These are phyloP conservation scores for Pholiota molesta DNA, from an alignment of 768 basidiomycete genomes.

Conservation along the genomic window DNA sequence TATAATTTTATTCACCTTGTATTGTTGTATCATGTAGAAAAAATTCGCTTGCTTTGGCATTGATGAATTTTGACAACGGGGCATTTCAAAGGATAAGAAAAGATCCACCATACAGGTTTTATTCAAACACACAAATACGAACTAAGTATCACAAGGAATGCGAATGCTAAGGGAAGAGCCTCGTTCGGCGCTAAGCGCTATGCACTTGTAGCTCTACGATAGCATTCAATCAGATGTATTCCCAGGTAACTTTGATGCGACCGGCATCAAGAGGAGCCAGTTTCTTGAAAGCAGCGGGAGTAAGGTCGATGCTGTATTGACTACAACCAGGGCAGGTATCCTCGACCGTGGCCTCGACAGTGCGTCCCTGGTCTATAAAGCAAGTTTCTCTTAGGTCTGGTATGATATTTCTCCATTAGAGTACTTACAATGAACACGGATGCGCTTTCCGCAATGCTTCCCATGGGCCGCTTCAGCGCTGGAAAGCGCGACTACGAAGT, in stretches of 20 bases:
- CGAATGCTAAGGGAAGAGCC: too few relatives aligned
- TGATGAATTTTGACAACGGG: too few relatives aligned
- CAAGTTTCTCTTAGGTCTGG: background rate
- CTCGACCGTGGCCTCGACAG: background rate
- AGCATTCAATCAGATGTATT: background rate
- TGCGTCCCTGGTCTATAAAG: background rate
- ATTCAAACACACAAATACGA: too few relatives aligned
- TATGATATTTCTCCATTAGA: too few relatives aligned
- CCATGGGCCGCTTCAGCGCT: background rate
- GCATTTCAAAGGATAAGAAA: too few relatives aligned
- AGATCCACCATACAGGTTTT: too few relatives aligned
- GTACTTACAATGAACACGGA: background rate
- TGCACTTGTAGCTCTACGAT: too few relatives aligned
- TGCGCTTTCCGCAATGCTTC: background rate
- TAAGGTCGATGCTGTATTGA: background rate
- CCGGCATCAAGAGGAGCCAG: slow-evolving; percentile 1
- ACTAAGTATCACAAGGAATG: too few relatives aligned
- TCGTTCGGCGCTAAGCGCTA: too few relatives aligned
- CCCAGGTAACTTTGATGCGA: slow-evolving; percentile 2
- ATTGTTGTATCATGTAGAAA: too few relatives aligned
- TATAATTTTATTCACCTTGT: too few relatives aligned
- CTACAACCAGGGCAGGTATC: background rate
- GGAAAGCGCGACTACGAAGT: slow-evolving; percentile 3
- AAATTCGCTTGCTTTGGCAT: too few relatives aligned
- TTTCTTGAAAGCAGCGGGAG: background rate